Percentiles rank a stretch among this genome's conserved stretches.
Conservation (phyloP, 352 stramenopile species). For the Globisporangium iwayamae region DNA sequence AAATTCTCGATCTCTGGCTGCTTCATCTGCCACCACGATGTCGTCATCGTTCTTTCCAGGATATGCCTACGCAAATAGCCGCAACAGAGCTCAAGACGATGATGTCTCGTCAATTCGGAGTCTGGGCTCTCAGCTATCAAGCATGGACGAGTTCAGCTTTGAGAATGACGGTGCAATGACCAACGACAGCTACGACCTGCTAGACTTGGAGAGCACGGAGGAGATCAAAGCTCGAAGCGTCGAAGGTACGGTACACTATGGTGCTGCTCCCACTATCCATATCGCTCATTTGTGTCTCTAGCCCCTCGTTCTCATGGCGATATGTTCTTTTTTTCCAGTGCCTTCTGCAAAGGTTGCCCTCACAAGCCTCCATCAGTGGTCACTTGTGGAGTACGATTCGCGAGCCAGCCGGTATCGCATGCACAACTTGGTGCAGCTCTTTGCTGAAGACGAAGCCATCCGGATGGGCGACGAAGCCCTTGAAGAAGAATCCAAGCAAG, state of each 20-base stretch:
- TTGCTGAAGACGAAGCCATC: slow-evolving; percentile 74
- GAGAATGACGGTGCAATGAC: slow-evolving; percentile 82
- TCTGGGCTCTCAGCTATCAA: slow-evolving; percentile 60
- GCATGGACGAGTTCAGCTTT: slow-evolving; percentile 67
- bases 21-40: slow-evolving; percentile 26
- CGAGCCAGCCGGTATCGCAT: slow-evolving; percentile 71
- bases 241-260: slow-evolving; percentile 19
- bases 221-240: slow-evolving; percentile 53
- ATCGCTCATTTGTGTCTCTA: not conserved
- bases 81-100: slow-evolving; percentile 33
- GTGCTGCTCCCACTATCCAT: not conserved
- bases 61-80: slow-evolving; percentile 44
- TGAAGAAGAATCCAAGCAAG: slow-evolving; percentile 19
- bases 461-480: slow-evolving; percentile 48
- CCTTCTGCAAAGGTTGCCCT: slow-evolving; percentile 49
- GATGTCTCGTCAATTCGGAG: slow-evolving; percentile 52
- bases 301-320: not conserved
- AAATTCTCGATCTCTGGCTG: slow-evolving; percentile 21
- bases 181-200: slow-evolving; percentile 70
- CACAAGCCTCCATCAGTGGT: slow-evolving; percentile 72
- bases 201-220: slow-evolving; percentile 69
- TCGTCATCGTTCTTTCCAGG: slow-evolving; percentile 45
- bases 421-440: slow-evolving; percentile 83
- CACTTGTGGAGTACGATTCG: slow-evolving; percentile 72
- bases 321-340: slow-evolving; percentile 22